phyloP scores from a whole-genome alignment of 2,329 filamentous ascomycete genomes.

The Xylaria sp. region DNA sequence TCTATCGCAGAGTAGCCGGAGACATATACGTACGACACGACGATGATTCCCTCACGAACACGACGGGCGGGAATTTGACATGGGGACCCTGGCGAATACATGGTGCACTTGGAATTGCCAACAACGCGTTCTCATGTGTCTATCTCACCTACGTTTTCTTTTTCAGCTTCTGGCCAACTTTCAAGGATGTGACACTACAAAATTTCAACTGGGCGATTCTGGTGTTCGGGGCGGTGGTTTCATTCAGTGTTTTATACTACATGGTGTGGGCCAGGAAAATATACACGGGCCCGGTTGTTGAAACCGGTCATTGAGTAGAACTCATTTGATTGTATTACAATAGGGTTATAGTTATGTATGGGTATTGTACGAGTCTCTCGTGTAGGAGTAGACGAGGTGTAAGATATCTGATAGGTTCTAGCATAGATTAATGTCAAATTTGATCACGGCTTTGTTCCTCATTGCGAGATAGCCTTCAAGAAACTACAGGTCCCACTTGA shows the following conservation, averaged over 20 bases:
- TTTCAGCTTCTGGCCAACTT: conserved; percentile 43
- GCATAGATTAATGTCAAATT: neutral
- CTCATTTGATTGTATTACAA: too few species aligned
- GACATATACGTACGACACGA: conserved; percentile 34
- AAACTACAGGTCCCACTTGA: neutral
- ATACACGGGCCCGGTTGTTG: conserved; percentile 40
- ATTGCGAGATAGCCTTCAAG: neutral
- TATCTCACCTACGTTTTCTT: conserved; percentile 41
- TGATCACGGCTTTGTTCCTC: neutral
- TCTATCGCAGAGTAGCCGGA: conserved; percentile 37
- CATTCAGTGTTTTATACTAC: conserved; percentile 44
- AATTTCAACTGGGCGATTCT: conserved; percentile 43
- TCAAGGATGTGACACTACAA: conserved; percentile 37
- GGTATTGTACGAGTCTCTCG: neutral
- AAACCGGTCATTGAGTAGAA: conserved; percentile 24
- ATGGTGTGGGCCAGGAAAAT: conserved; percentile 40
- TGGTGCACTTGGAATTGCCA: conserved; percentile 37
- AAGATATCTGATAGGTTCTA: neutral
- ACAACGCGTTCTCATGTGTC: conserved; percentile 40
- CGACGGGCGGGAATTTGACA: conserved; percentile 31
- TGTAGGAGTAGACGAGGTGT: neutral
- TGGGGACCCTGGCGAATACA: conserved; percentile 42
- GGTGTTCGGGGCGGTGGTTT: conserved; percentile 38
- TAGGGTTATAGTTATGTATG: neutral
- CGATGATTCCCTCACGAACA: conserved; percentile 36